Evolutionary conservation across 768 basidiomycete genomes (phyloP).

Genomic region (Suillus discolor): DNA sequence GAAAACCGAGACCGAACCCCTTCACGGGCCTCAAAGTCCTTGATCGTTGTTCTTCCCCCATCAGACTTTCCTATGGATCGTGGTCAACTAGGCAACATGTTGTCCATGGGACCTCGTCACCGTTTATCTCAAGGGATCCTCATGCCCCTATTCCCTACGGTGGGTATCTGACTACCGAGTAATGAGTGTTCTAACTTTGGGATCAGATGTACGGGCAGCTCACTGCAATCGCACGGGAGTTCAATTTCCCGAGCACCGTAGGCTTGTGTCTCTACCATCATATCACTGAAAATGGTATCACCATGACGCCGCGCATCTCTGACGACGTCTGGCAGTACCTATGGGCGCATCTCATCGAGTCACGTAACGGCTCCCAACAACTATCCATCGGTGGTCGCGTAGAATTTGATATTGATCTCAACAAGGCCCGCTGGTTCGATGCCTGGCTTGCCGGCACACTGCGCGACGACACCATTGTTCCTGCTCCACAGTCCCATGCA

Average conservation of each 20-base stretch:
- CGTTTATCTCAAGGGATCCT: constrained; percentile 69
- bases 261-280: constrained; percentile 84
- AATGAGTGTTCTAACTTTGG: constrained; percentile 6
- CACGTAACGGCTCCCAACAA: constrained; percentile 37
- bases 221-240: constrained; percentile 78
- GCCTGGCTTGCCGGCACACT: constrained; percentile 64
- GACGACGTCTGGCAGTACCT: constrained; percentile 78
- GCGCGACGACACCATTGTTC: constrained; percentile 42
- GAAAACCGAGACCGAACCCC: constrained; percentile 45
- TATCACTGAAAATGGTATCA: constrained; percentile 54
- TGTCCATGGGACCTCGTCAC: constrained; percentile 58
- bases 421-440: constrained; percentile 77
- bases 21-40: constrained; percentile 47
- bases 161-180: constrained; percentile 29
- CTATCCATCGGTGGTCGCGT: constrained; percentile 75
- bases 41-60: constrained; percentile 72
- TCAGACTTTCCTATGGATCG: constrained; percentile 57
- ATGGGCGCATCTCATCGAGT: constrained; percentile 64
- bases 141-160: constrained; percentile 77
- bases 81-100: constrained; percentile 57
- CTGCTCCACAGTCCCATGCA: constrained; percentile 41
- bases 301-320: constrained; percentile 69
- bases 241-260: constrained; percentile 73
- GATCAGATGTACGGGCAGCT: constrained; percentile 75
- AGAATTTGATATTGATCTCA: constrained; percentile 85